Conservation (phyloP, 345 rosid species). For the Camelina sativa region DNA sequence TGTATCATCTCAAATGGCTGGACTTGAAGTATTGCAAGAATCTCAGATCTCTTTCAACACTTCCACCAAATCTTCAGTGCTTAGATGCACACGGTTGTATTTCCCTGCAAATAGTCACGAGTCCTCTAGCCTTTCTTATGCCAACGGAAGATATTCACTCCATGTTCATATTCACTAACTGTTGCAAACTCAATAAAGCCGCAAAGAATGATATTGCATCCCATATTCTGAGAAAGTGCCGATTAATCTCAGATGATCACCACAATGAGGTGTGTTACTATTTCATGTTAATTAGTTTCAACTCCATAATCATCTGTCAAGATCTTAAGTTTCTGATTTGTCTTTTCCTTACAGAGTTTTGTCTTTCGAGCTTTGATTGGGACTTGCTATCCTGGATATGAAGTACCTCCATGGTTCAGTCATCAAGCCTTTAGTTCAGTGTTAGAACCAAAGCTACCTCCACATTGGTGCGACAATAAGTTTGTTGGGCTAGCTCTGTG, state of each 20-base stretch:
- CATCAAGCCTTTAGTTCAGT: constrained; percentile 26
- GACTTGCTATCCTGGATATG: constrained; percentile 39
- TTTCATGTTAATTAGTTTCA: constrained; percentile 8
- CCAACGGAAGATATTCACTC: constrained; percentile 15
- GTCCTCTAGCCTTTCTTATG: constrained; percentile 16
- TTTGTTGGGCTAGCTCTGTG: constrained; percentile 29
- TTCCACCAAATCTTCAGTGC: constrained; percentile 33
- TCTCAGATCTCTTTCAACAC: constrained; percentile 27
- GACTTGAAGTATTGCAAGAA: constrained; percentile 26
- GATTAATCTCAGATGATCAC: constrained; percentile 5
- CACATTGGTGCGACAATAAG: constrained; percentile 22
- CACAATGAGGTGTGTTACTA: constrained; percentile 21
- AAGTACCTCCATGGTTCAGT: constrained; percentile 37
- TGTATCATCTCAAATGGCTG: constrained; percentile 33
- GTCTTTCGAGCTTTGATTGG: constrained; percentile 21
- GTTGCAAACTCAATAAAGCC: constrained; percentile 2
- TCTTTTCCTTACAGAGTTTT: constrained; percentile 23
- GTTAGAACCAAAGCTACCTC: constrained; percentile 33
- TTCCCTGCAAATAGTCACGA: not conserved
- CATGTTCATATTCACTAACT: constrained; percentile 29
- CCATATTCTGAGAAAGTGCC: constrained; percentile 12
- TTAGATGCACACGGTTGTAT: constrained; percentile 29
- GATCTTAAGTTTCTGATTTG: not conserved
- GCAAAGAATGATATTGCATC: constrained; percentile 16
- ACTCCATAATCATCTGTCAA: not conserved